Conservation (phyloP, 1,139 yeast species). For the Yamadazyma jaroonii region DNA sequence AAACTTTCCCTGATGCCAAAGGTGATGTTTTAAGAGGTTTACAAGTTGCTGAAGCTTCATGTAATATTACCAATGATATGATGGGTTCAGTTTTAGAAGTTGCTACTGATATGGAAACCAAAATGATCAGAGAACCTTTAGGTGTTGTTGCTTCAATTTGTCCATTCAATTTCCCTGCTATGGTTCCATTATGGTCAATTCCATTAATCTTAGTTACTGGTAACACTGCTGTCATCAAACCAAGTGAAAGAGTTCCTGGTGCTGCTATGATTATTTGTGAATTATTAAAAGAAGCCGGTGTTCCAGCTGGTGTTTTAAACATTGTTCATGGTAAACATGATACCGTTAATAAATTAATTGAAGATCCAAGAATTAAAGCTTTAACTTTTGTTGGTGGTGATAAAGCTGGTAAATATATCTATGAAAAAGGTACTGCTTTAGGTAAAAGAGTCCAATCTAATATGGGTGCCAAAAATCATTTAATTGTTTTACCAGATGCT, state of each 20-base stretch:
- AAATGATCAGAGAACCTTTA: constrained; percentile 63
- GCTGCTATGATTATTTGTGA: constrained; percentile 77
- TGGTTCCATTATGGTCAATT: constrained; percentile 84
- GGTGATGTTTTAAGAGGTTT: constrained; percentile 81
- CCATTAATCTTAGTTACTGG: constrained; percentile 78
- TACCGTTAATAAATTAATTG: constrained; percentile 70
- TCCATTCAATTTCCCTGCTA: constrained; percentile 82
- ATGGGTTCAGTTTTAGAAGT: constrained; percentile 70
- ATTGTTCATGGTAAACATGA: constrained; percentile 76
- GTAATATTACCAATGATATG: constrained; percentile 60
- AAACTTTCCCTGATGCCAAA: constrained; percentile 72
- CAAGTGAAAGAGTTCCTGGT: constrained; percentile 78
- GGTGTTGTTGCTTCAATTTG: constrained; percentile 72
- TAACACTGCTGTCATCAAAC: constrained; percentile 72
- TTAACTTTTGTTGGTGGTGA: constrained; percentile 79
- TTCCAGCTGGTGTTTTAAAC: constrained; percentile 73
- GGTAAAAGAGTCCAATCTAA: constrained; percentile 80
- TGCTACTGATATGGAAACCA: constrained; percentile 74
- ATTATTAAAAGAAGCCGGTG: constrained; percentile 72
- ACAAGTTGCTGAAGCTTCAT: constrained; percentile 76
- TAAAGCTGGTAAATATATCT: constrained; percentile 72
- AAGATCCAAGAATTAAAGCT: constrained; percentile 77
- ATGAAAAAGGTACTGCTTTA: constrained; percentile 62
- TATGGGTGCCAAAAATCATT: constrained; percentile 77
- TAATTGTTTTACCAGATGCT: constrained; percentile 72